A percentile compares a stretch with the other conserved stretches of the same genome.
Conservation (phyloP, 495 filamentous ascomycete species). For the Penicillium subrubescens region DNA sequence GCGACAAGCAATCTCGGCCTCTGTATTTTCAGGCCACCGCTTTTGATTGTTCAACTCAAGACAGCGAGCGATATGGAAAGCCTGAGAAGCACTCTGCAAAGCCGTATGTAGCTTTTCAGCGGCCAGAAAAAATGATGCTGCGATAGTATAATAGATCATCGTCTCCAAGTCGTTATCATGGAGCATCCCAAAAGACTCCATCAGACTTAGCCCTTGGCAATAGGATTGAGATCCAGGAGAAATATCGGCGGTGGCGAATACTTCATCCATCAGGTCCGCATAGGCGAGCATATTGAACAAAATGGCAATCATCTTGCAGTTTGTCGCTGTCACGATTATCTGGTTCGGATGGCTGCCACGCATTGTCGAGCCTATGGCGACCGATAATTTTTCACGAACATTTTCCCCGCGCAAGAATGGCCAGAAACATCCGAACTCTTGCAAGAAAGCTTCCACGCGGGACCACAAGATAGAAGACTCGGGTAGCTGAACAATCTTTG, state of each 20-base stretch:
- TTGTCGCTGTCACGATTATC: background rate
- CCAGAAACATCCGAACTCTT: background rate
- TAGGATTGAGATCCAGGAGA: background rate
- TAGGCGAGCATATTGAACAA: slow-evolving; percentile 8
- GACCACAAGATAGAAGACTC: background rate
- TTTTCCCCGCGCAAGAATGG: background rate
- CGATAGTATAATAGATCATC: background rate
- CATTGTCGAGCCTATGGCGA: background rate
- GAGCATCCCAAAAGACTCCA: slow-evolving; percentile 5
- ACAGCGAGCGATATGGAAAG: background rate
- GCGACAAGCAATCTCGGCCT: background rate
- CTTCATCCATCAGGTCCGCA: slow-evolving; percentile 4
- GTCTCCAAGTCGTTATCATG: background rate
- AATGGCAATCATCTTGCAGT: slow-evolving; percentile 2
- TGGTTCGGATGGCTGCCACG: background rate
- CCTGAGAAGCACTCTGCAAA: slow-evolving; percentile 1
- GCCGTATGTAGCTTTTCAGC: background rate
- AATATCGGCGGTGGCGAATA: background rate
- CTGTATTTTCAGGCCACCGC: background rate
- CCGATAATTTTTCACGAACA: background rate
- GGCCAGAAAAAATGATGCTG: background rate
- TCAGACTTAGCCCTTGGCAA: slow-evolving; percentile 5
- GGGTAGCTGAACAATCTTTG: background rate
- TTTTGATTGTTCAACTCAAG: slow-evolving; percentile 1
- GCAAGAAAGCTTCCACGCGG: background rate